A percentile compares a stretch with the other conserved stretches of the same genome.
phyloP scores from a whole-genome alignment of 2,329 filamentous ascomycete genomes.

The Beauveria pseudobassiana region DNA sequence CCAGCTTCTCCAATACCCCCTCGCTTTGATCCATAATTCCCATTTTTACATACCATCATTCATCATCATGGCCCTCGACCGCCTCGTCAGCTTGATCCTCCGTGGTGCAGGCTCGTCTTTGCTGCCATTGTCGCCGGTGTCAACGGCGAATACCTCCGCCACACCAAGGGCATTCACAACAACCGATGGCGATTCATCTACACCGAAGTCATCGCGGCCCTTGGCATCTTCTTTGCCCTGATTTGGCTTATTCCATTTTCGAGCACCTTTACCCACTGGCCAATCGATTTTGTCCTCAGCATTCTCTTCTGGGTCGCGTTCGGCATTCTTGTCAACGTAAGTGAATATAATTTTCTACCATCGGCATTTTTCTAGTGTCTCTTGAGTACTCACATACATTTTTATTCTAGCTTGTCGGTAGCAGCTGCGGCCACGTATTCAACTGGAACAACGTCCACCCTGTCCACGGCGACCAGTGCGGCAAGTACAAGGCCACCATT shows the following conservation, averaged over 20 bases:
- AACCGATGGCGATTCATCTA: slow-evolving; percentile 62
- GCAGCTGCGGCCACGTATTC: slow-evolving; percentile 49
- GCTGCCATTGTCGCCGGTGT: slow-evolving; percentile 66
- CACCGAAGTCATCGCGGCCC: slow-evolving; percentile 60
- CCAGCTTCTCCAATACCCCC: neutral
- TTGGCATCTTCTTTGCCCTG: slow-evolving; percentile 62
- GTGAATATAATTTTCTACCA: slow-evolving; percentile 18
- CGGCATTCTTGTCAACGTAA: slow-evolving; percentile 55
- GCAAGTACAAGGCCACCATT: slow-evolving; percentile 62
- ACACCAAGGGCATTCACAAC: slow-evolving; percentile 42
- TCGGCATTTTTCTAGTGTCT: too few species aligned
- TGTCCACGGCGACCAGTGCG: slow-evolving; percentile 43
- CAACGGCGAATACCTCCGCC: slow-evolving; percentile 57
- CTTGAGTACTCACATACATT: neutral
- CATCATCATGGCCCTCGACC: slow-evolving; percentile 30
- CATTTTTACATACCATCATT: neutral
- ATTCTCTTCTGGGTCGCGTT: slow-evolving; percentile 64
- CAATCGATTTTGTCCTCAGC: slow-evolving; percentile 61
- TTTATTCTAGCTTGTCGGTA: slow-evolving; percentile 29
- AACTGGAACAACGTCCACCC: slow-evolving; percentile 50
- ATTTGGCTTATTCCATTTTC: slow-evolving; percentile 68
- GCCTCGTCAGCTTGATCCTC: slow-evolving; percentile 31
- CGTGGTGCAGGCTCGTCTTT: slow-evolving; percentile 49
- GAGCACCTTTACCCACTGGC: slow-evolving; percentile 60
- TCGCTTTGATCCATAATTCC: neutral